Evolutionary conservation across 352 stramenopile species (phyloP).

Genomic region (Pythium phragmitis): DNA sequence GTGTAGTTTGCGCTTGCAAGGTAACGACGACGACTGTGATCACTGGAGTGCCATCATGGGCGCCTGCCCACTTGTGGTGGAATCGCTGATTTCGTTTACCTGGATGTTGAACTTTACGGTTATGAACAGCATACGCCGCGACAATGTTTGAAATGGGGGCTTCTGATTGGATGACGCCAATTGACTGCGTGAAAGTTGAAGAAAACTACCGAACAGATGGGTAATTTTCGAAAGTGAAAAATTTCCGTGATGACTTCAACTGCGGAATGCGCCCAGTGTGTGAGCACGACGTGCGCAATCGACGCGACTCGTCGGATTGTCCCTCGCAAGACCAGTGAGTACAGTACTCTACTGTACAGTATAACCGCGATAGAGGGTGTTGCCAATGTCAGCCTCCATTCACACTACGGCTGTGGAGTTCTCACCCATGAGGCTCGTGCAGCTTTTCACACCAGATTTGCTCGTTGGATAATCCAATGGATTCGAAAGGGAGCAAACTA

Average conservation of each 20-base stretch:
- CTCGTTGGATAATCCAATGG: no score
- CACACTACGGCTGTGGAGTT: neutral
- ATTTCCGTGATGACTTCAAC: constrained; percentile 4
- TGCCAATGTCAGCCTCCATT: neutral
- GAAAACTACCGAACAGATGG: constrained; percentile 15
- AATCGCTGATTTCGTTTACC: no score
- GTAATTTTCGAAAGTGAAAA: constrained; percentile 11
- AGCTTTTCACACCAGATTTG: neutral
- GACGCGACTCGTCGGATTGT: neutral
- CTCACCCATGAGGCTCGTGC: no score
- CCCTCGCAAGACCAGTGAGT: neutral
- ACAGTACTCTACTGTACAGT: neutral
- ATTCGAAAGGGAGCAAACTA: no score
- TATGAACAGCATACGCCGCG: constrained; percentile 3
- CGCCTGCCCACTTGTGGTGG: no score
- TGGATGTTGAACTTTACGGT: neutral
- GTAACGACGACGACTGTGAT: no score
- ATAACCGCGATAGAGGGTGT: no score
- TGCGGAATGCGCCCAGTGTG: neutral
- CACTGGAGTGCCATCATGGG: no score
- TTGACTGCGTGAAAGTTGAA: constrained; percentile 22
- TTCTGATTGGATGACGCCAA: constrained; percentile 11
- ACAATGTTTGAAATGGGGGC: neutral
- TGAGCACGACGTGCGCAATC: neutral
- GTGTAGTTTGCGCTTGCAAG: no score